Evolutionary conservation across 805 yeast species (phyloP).

Genomic region (Candida awuae): DNA sequence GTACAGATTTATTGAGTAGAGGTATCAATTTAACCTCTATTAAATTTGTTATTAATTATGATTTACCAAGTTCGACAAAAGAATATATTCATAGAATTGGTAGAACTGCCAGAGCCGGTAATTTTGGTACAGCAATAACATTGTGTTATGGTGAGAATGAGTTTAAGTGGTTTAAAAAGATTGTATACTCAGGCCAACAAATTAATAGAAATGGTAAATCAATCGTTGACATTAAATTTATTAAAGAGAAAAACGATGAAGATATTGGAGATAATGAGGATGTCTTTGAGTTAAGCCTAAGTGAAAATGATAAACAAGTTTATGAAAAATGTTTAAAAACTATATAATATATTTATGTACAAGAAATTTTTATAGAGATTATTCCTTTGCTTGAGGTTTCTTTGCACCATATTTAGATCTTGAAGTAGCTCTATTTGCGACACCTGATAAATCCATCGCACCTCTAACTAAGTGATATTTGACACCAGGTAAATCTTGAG

Average conservation of each 20-base stretch:
- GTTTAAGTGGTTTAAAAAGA: constrained; percentile 47
- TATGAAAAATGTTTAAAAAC: constrained; percentile 39
- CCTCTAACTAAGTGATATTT: constrained; percentile 93
- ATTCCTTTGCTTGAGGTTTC: constrained; percentile 50
- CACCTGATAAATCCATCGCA: constrained; percentile 86
- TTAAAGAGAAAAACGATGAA: constrained; percentile 13
- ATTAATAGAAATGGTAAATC: constrained; percentile 41
- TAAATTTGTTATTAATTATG: constrained; percentile 78
- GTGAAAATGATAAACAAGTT: constrained; percentile 29
- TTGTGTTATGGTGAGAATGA: constrained; percentile 77
- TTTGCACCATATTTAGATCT: constrained; percentile 93
- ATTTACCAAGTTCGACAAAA: constrained; percentile 77
- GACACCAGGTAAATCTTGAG: constrained; percentile 97
- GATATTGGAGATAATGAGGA: constrained; percentile 2
- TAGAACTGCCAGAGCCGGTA: constrained; percentile 92
- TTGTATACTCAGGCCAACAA: constrained; percentile 39
- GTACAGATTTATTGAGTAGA: constrained; percentile 92
- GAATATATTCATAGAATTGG: constrained; percentile 97
- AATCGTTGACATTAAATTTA: constrained; percentile 28
- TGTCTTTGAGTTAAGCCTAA: constrained; percentile 24
- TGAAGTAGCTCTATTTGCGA: constrained; percentile 82
- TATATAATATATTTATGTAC: neutral
- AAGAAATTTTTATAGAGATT: constrained; percentile 3
- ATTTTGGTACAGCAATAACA: constrained; percentile 65
- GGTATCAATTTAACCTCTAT: constrained; percentile 79